Evolutionary conservation across 495 filamentous ascomycete species (phyloP).

Genomic region (Durotheca rogersii): DNA sequence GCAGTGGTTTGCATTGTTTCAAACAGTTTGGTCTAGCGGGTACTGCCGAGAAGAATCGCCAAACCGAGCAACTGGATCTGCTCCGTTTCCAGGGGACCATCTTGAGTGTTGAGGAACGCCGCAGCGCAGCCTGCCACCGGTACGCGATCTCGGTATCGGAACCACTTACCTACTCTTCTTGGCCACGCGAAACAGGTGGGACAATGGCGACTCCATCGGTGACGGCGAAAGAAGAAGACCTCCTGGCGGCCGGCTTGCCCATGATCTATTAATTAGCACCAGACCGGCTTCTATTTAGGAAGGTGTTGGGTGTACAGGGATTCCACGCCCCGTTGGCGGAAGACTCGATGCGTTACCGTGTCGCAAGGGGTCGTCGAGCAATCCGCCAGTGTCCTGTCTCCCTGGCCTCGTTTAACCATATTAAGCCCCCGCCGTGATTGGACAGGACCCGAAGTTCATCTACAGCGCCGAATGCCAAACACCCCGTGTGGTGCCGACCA

Average conservation of each 20-base stretch:
- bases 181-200: background rate
- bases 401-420: background rate
- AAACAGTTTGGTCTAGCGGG: too few species aligned
- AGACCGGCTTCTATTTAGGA: constrained; percentile 4
- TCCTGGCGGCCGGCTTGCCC: background rate
- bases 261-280: background rate
- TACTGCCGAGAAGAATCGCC: too few species aligned
- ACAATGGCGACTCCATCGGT: background rate
- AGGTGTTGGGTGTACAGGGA: constrained; percentile 7
- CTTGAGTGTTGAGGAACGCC: too few species aligned
- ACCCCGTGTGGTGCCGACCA: background rate
- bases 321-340: background rate
- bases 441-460: constrained; percentile 11
- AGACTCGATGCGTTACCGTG: background rate
- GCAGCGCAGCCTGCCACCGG: too few species aligned
- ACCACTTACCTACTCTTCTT: too few species aligned
- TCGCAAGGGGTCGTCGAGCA: background rate
- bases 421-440: constrained; percentile 8
- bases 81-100: too few species aligned
- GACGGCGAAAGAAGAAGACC: background rate
- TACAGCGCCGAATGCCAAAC: background rate
- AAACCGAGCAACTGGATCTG: too few species aligned
- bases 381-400: constrained; percentile 7
- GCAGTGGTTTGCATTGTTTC: too few species aligned
- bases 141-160: too few species aligned